A percentile compares a stretch with the other conserved stretches of the same genome.
These are phyloP conservation scores for Curvularia eragrostidis DNA, from an alignment of 2,329 filamentous ascomycete genomes.

Conservation along the genomic window DNA sequence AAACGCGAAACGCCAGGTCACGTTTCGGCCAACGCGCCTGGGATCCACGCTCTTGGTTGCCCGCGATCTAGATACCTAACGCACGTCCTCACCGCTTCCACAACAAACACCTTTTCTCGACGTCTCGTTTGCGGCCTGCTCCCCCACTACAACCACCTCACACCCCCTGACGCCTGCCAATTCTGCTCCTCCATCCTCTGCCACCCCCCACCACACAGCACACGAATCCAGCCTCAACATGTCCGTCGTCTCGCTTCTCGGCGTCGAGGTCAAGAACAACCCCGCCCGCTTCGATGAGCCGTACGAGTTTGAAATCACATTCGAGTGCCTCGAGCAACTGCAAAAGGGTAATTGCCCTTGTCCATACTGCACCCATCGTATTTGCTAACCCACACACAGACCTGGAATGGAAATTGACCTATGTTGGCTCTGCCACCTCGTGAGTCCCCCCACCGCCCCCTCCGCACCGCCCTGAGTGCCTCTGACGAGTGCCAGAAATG, in stretches of 20 bases:
- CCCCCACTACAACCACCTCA: background rate
- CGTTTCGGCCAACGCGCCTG: conserved; percentile 18
- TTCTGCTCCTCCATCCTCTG: conserved; percentile 4
- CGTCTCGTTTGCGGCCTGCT: conserved; percentile 13
- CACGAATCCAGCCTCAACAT: conserved; percentile 60
- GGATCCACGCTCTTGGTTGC: conserved; percentile 25
- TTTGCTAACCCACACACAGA: conserved; percentile 62
- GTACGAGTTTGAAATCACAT: conserved; percentile 98
- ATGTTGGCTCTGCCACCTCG: conserved; percentile 97
- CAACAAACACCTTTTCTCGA: conserved; percentile 29
- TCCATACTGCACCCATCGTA: background rate
- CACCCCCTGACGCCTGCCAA: conserved; percentile 7
- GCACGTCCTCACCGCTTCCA: conserved; percentile 33
- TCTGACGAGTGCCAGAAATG: conserved; percentile 66
- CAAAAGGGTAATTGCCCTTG: conserved; percentile 74
- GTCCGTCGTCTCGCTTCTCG: conserved; percentile 95
- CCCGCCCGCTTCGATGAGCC: conserved; percentile 90
- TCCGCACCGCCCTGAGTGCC: conserved; percentile 1
- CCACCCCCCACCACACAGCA: background rate
- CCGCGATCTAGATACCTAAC: conserved; percentile 28
- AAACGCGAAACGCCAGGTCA: conserved; percentile 28
- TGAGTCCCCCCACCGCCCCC: conserved; percentile 58
- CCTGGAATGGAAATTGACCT: conserved; percentile 99
- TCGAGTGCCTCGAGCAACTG: conserved; percentile 93
- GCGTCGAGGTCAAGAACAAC: conserved; percentile 96